These are phyloP conservation scores for Boletus vermiculosoides DNA, from an alignment of 768 basidiomycete species.

Conservation along the genomic window DNA sequence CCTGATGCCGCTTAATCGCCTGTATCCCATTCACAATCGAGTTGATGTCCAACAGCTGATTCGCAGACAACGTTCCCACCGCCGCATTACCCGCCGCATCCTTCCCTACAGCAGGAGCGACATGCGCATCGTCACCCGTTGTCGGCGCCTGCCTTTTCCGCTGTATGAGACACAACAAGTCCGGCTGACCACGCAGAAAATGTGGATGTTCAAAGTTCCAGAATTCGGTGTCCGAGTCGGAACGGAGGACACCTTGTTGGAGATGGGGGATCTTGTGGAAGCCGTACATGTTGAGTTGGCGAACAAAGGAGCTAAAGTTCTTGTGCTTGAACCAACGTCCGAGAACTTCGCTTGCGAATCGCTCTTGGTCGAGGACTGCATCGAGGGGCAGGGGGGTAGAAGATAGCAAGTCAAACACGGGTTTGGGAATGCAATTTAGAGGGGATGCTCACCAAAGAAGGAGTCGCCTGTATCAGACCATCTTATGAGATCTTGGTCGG, in stretches of 20 bases:
- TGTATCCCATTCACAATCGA: constrained; percentile 79
- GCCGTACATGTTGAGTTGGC: constrained; percentile 95
- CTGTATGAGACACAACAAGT: constrained; percentile 83
- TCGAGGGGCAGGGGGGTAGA: background rate
- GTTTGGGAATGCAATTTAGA: background rate
- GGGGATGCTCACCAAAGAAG: constrained; percentile 70
- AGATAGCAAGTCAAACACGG: background rate
- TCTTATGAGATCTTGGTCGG: constrained; percentile 79
- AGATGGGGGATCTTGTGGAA: constrained; percentile 97
- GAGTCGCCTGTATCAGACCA: constrained; percentile 93
- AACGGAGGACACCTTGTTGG: constrained; percentile 88
- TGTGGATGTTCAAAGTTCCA: constrained; percentile 92
- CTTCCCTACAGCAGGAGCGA: constrained; percentile 7
- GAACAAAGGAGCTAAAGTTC: constrained; percentile 93
- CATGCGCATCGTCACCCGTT: constrained; percentile 34
- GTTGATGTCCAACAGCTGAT: constrained; percentile 71
- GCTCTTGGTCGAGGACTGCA: constrained; percentile 87
- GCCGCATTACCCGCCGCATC: constrained; percentile 16
- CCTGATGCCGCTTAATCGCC: constrained; percentile 89
- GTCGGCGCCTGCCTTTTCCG: constrained; percentile 64
- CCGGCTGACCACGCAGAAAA: constrained; percentile 87
- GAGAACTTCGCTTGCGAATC: constrained; percentile 84
- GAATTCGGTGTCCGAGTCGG: constrained; percentile 76
- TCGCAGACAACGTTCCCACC: constrained; percentile 34
- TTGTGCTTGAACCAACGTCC: constrained; percentile 97